Evolutionary conservation across 306 rosid genomes (phyloP).

Genomic region (Fagus sylvatica): DNA sequence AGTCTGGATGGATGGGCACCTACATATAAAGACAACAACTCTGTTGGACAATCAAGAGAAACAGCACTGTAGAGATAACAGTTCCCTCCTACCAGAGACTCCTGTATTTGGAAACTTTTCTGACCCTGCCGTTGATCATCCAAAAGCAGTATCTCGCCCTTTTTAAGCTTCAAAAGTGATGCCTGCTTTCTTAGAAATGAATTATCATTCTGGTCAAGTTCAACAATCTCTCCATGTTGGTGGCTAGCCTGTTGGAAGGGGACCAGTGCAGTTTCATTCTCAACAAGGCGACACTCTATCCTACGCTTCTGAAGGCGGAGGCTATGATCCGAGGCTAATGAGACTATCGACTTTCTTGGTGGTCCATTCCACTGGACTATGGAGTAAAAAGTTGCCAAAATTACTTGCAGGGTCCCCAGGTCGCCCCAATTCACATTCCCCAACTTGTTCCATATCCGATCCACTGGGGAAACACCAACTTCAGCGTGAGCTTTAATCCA

Average conservation of each 20-base stretch:
- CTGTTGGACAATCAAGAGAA: slow-evolving; percentile 59
- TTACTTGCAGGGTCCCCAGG: slow-evolving; percentile 74
- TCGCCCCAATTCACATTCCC: slow-evolving; percentile 96
- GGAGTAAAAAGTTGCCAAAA: slow-evolving; percentile 81
- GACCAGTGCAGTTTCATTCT: slow-evolving; percentile 60
- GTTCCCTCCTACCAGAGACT: slow-evolving; percentile 64
- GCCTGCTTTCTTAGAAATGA: slow-evolving; percentile 40
- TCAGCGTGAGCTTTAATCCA: slow-evolving; percentile 74
- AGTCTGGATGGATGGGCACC: slow-evolving; percentile 89
- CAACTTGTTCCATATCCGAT: slow-evolving; percentile 78
- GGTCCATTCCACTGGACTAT: slow-evolving; percentile 87
- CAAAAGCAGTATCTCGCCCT: slow-evolving; percentile 59
- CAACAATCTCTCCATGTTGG: slow-evolving; percentile 72
- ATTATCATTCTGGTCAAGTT: slow-evolving; percentile 57
- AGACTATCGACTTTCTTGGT: slow-evolving; percentile 77
- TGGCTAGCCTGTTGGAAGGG: slow-evolving; percentile 50
- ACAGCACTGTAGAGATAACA: slow-evolving; percentile 64
- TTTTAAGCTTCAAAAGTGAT: slow-evolving; percentile 56
- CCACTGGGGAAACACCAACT: slow-evolving; percentile 65
- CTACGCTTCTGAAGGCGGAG: slow-evolving; percentile 87
- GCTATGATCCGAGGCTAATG: slow-evolving; percentile 80
- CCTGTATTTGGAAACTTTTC: slow-evolving; percentile 80
- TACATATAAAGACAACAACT: slow-evolving; percentile 58
- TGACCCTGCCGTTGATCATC: slow-evolving; percentile 81
- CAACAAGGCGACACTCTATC: slow-evolving; percentile 62